phyloP scores from a whole-genome alignment of 1,284 basidiomycete genomes.

The Ceratobasidium sp. region DNA sequence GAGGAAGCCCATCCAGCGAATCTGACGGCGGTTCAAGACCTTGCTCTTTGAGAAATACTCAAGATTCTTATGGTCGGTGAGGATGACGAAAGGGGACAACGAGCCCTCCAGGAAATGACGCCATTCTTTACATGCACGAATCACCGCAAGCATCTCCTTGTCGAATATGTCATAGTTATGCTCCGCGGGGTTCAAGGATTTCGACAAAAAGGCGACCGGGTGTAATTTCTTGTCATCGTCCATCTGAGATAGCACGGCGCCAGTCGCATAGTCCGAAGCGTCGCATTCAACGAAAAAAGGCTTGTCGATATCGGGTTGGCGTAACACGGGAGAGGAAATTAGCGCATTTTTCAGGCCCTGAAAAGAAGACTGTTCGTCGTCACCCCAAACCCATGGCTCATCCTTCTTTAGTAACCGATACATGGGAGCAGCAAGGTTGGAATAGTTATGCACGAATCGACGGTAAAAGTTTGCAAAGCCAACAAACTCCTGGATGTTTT shows the following conservation, averaged over 20 bases:
- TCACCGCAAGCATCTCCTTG: constrained; percentile 60
- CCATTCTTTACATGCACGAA: constrained; percentile 57
- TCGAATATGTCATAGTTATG: constrained; percentile 56
- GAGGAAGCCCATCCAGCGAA: constrained; percentile 57
- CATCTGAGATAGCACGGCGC: constrained; percentile 49
- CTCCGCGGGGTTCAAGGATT: constrained; percentile 51
- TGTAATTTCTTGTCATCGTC: constrained; percentile 45
- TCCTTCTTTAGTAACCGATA: constrained; percentile 47
- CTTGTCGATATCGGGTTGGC: constrained; percentile 49
- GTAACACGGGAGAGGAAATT: constrained; percentile 48
- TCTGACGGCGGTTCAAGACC: constrained; percentile 57
- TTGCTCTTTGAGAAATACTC: constrained; percentile 55
- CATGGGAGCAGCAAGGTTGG: constrained; percentile 48
- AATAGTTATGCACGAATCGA: constrained; percentile 52
- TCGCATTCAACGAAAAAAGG: constrained; percentile 51
- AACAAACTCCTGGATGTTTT: constrained; percentile 51
- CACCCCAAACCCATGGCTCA: constrained; percentile 41
- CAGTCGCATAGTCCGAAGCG: constrained; percentile 52
- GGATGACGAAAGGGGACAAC: constrained; percentile 50
- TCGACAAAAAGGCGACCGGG: constrained; percentile 51
- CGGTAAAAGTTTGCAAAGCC: constrained; percentile 48
- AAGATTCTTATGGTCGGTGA: constrained; percentile 61
- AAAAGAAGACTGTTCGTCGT: constrained; percentile 48
- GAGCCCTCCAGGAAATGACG: constrained; percentile 55
- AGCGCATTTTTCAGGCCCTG: constrained; percentile 48